phyloP scores from a whole-genome alignment of 2,329 filamentous ascomycete genomes.

The Seiridium unicorne region DNA sequence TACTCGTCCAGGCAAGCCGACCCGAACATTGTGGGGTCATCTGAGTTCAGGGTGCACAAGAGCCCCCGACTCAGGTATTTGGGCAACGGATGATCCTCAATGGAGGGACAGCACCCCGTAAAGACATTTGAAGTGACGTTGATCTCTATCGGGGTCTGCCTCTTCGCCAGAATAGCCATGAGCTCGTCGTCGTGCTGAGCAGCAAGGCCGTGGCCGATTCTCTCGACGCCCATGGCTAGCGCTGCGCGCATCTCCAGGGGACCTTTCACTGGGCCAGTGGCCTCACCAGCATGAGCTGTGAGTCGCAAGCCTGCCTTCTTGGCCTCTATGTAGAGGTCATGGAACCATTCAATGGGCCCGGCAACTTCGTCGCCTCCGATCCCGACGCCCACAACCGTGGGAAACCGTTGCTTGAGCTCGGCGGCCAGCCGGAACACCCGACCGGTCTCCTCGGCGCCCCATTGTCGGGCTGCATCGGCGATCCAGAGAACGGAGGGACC shows the following conservation, averaged over 20 bases:
- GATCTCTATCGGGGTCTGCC: slow-evolving; percentile 12
- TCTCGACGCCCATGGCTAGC: slow-evolving; percentile 12
- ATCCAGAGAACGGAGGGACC: slow-evolving; percentile 12
- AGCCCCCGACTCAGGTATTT: slow-evolving; percentile 6
- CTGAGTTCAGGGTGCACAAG: slow-evolving; percentile 11
- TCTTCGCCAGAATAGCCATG: slow-evolving; percentile 5
- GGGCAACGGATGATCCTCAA: slow-evolving; percentile 12
- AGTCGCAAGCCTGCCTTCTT: slow-evolving; percentile 12
- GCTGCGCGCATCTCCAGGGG: slow-evolving; percentile 13
- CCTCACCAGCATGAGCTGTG: slow-evolving; percentile 15
- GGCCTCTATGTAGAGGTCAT: slow-evolving; percentile 12
- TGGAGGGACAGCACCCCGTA: slow-evolving; percentile 10
- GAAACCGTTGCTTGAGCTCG: slow-evolving; percentile 6
- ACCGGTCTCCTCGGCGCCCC: slow-evolving; percentile 9
- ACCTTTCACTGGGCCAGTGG: slow-evolving; percentile 11
- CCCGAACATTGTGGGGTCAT: slow-evolving; percentile 15
- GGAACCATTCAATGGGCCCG: slow-evolving; percentile 11
- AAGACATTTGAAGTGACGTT: slow-evolving; percentile 15
- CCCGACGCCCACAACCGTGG: slow-evolving; percentile 13
- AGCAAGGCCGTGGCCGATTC: slow-evolving; percentile 14
- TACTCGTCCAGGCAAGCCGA: slow-evolving; percentile 15
- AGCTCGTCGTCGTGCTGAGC: slow-evolving; percentile 13
- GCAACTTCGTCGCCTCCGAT: slow-evolving; percentile 14
- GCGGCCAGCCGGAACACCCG: slow-evolving; percentile 12
- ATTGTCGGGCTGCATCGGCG: slow-evolving; percentile 11